Evolutionary conservation across 2,329 filamentous ascomycete species (phyloP), one percentile per base, ranked within the genome.

Genomic region (Neurospora sp.): DNA sequence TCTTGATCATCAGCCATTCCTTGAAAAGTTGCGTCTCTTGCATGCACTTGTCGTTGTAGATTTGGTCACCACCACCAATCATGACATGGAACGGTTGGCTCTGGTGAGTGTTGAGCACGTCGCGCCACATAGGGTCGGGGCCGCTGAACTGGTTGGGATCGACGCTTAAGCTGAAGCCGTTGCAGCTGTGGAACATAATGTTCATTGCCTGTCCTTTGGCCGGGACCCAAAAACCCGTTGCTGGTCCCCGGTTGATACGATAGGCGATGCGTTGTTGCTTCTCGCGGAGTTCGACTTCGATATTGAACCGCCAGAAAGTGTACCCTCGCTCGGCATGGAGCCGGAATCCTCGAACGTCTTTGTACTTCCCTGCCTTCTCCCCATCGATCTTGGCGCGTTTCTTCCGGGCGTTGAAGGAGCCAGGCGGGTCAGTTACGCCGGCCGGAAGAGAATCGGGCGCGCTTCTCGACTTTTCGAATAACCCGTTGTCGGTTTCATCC

Each of bases 151-250:
- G 85, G 77, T 96, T 86, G 0, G 93, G 83, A 72, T 97, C 89
- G 33, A 92, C 91, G 70, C 87, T 91, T 68, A 91, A 79, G 75
- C 92, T 95, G 83, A 99, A 99, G 1, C 96, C 96, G 78, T 99
- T 99, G 83, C 96, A 97, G 78, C 92, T 97, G 82, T 98, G 88
- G 82, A 97, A 99, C 93, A 98, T 97, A 78, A 97, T 92, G 81
- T 98, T 97, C 96, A 99, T 99, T 2, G 91, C 88, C 78, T 97
- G 86, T 17, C 89, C 91, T 67, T 85, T 87, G 39, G 91, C 91
- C 5, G 96, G 96, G 0, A 99, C 93, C 95, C 96, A 99, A 79
- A 99, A 99, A 1, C 91, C 92, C 68, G 92, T 89, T 2, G 92
- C 88, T 6, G 95, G 94, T 0, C 96, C 95, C 66, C 90, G 87